Conservation (phyloP, 1,284 basidiomycete genomes). For the Malassezia globosa region DNA sequence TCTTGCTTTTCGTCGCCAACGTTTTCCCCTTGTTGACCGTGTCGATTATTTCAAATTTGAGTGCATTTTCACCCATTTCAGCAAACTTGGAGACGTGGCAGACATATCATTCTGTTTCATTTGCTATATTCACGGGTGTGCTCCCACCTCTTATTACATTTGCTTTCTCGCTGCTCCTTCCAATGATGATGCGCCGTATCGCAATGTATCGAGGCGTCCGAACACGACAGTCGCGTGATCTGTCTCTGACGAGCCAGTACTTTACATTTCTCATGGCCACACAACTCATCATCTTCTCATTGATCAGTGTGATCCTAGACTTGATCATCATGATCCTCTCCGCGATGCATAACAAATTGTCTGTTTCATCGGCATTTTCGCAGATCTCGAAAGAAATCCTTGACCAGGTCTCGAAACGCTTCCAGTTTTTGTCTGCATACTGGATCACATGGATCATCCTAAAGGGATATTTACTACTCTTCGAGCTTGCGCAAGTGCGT, state of each 20-base stretch:
- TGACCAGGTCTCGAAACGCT: slow-evolving; percentile 31
- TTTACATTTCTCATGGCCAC: slow-evolving; percentile 42
- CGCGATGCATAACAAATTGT: neutral
- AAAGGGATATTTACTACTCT: slow-evolving; percentile 81
- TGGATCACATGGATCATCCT: slow-evolving; percentile 51
- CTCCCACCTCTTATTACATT: slow-evolving; percentile 39
- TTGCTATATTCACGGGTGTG: slow-evolving; percentile 36
- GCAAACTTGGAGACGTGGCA: slow-evolving; percentile 22
- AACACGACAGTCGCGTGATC: slow-evolving; percentile 32
- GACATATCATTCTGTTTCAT: slow-evolving; percentile 23
- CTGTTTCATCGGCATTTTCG: neutral
- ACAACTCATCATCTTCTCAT: slow-evolving; percentile 43
- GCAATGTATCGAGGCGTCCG: slow-evolving; percentile 41
- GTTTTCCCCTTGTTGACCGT: slow-evolving; percentile 35
- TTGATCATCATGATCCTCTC: slow-evolving; percentile 11
- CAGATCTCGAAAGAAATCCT: slow-evolving; percentile 12
- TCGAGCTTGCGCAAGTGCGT: slow-evolving; percentile 88
- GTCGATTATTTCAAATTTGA: slow-evolving; percentile 39
- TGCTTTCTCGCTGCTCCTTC: slow-evolving; percentile 32
- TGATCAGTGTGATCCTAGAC: slow-evolving; percentile 41
- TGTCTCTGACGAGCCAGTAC: slow-evolving; percentile 33
- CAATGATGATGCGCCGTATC: slow-evolving; percentile 37
- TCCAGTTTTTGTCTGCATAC: slow-evolving; percentile 39
- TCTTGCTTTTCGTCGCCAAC: slow-evolving; percentile 37
- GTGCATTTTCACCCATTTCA: slow-evolving; percentile 28